Base-by-base conservation (phyloP, 805 yeast genomes). In the Wickerhamomyces tratensis region DNA sequence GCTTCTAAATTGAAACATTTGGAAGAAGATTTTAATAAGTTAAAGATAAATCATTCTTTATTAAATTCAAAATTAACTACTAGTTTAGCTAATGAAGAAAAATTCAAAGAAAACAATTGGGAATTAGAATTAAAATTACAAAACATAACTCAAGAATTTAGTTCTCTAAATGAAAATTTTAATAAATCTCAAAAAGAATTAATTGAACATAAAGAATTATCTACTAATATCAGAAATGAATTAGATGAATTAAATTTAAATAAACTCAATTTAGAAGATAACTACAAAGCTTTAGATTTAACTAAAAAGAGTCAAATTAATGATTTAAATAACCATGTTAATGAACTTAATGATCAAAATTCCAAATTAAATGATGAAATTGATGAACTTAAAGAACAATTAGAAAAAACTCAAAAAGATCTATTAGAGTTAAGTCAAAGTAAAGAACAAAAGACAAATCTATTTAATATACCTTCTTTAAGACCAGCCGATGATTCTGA, bases 341-440 rank as follows among this genome's bases (percentile, higher is more conserved):
- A 69, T 31, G 80, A 75, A 39, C 62, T 83, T 46, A 83, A 82
- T 55, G 82, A 80, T 51, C 88, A 81, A 53, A 82, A 82, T 58
- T 84, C 79, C 48, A 65, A 67, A 25, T 63, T 82, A 42, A 76
- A 71, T 52, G 57, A 64, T 46, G 65, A 70, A 57, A 49, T 64
- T 53, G 50, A 53, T 42, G 47, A 49, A 36, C 29, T 59, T 44
- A 54, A 51, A 41, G 33, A 46, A 34, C 41, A 57, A 31, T 25
- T 52, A 31, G 47, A 56, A 26, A 41, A 41, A 5, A 29, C 53
- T 20, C 44, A 46, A 41, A 34, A 41, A 9, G 15, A 27, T 38
- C 13, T n/a, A 9, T 20, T 2, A 20, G 35, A 31, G 29, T 35
- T 31, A 11, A 30, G 31, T n/a, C 13, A 31, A 8, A 6, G 7